phyloP scores from a whole-genome alignment of 306 rosid species.

The Cucurbita argyrosperma region DNA sequence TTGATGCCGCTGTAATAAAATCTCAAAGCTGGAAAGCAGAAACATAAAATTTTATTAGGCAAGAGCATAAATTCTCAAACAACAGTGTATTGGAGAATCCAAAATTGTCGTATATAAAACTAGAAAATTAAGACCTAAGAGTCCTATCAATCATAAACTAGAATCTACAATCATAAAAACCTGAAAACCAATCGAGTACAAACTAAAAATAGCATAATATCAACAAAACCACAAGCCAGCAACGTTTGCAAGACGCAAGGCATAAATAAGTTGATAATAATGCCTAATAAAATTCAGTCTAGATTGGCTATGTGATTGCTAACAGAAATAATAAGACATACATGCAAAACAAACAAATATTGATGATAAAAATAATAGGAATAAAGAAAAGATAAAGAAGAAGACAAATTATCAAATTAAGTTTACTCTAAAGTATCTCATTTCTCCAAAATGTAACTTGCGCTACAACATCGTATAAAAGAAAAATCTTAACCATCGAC shows the following conservation, averaged over 20 bases:
- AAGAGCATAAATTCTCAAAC: not conserved
- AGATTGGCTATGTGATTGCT: not conserved
- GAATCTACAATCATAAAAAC: not conserved
- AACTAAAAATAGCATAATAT: no score
- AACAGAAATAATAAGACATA: not conserved
- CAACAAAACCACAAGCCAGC: not conserved
- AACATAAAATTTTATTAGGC: not conserved
- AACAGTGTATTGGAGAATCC: not conserved
- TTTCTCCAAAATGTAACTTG: not conserved
- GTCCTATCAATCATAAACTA: not conserved
- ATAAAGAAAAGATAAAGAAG: not conserved
- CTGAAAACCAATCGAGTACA: not conserved
- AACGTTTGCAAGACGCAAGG: not conserved
- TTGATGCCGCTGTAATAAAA: slow-evolving; percentile 26
- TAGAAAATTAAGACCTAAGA: not conserved
- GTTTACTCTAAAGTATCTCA: not conserved
- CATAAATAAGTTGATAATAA: not conserved
- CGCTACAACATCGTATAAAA: not conserved
- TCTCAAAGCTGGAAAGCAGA: slow-evolving; percentile 35
- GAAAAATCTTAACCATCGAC: not conserved
- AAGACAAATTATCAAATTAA: not conserved
- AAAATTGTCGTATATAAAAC: not conserved
- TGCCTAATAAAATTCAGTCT: not conserved
- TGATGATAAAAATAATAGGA: not conserved
- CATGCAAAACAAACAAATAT: not conserved